Evolutionary conservation across 139 green algal genomes (phyloP), one percentile per base, ranked within the genome.

Genomic region (Micractinium conductrix): DNA sequence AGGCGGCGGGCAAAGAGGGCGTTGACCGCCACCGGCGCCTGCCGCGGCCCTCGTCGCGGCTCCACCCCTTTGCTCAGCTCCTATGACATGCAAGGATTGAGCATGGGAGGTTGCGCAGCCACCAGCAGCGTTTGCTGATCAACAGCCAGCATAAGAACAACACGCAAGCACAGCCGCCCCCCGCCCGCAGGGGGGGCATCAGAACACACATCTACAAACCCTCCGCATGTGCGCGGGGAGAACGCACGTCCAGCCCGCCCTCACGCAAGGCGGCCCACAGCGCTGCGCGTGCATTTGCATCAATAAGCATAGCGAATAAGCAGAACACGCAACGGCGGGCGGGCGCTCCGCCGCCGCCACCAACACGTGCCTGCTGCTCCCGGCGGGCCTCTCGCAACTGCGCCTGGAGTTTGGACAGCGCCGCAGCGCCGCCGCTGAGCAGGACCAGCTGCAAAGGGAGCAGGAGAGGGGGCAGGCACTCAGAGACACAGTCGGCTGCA

Each of bases 1-100:
- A 95, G 84, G 1, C 91, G 78, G 24, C 42, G 53, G 0, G 84
- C 50, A 85, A 95, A 94, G 21, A 91, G 72, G 6, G 42, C 55
- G 45, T 95, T 89, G 24, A 94, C 91, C 2, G 89, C 89, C 19
- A 94, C 87, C 48, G n/a, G n/a, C n/a, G n/a, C n/a, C n/a, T 38
- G 67, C 12, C 3, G 69, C 17, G 16, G n/a, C 28, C 1, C 9
- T 19, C 28, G 62, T 26, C 12, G 79, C 5, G 60, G 22, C 33
- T 85, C 74, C 28, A 87, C 12, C 16, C 88, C 86, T 33, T 67
- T 44, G 65, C 83, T n/a, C n/a, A n/a, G n/a, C n/a, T n/a, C n/a
- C 87, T 28, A 92, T 81, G 2, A 24, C 38, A 22, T 75, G 58
- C 82, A 35, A 45, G 35, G 24, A 17, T 6, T 8, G 17, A 44